A percentile compares a stretch with the other conserved stretches of the same genome.
Conservation (phyloP, 2,329 filamentous ascomycete genomes). For the Cephalotrichum gorgonifer region DNA sequence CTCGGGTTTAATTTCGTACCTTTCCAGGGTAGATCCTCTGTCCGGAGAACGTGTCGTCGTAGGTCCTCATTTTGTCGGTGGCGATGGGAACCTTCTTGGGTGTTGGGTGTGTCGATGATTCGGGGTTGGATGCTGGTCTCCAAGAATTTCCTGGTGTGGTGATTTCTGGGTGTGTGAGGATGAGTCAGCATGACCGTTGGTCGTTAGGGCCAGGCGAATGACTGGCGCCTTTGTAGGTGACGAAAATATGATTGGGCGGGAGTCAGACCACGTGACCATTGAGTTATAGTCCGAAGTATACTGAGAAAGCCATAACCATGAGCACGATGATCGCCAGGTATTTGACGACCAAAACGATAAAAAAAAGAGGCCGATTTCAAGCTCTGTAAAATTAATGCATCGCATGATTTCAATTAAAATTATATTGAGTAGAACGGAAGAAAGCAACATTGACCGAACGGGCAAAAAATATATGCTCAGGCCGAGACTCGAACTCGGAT, state of each 20-base stretch:
- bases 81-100: constrained; percentile 4
- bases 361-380: too few relatives aligned
- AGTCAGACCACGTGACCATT: constrained; percentile 2
- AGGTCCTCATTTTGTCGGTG: constrained; percentile 43
- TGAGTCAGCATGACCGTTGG: constrained; percentile 1
- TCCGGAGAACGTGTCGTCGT: constrained; percentile 57
- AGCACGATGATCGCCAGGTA: too few relatives aligned
- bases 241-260: constrained; percentile 1
- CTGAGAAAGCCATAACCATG: background rate
- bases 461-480: constrained; percentile 2
- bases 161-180: constrained; percentile 6
- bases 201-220: background rate
- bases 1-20: constrained; percentile 33
- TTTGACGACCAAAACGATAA: too few relatives aligned
- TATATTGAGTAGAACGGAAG: too few relatives aligned
- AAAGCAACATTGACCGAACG: background rate
- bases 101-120: constrained; percentile 3
- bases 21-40: constrained; percentile 59
- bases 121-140: background rate
- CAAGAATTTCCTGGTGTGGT: constrained; percentile 4
- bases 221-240: background rate
- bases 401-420: too few relatives aligned
- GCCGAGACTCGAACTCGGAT: constrained; percentile 5
- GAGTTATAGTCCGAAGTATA: too few relatives aligned
- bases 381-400: too few relatives aligned